These are phyloP conservation scores for Crithidia mellificae DNA, from an alignment of 208 protist species.

Conservation along the genomic window DNA sequence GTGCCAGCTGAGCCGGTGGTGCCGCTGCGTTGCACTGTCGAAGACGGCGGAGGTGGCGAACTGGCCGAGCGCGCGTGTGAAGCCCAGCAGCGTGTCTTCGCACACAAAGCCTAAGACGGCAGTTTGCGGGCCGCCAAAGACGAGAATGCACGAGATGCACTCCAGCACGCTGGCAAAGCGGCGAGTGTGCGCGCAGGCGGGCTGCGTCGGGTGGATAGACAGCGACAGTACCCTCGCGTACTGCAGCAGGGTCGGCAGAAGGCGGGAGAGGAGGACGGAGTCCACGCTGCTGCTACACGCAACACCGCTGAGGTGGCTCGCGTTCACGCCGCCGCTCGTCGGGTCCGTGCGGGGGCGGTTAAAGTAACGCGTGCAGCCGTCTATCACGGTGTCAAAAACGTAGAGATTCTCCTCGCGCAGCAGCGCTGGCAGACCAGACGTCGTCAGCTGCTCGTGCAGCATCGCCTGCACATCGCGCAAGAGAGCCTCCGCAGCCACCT, in stretches of 20 bases:
- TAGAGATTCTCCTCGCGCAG: background rate
- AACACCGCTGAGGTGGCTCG: too few relatives aligned
- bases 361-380: slow-evolving; percentile 30
- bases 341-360: slow-evolving; percentile 16
- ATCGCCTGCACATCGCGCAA: slow-evolving; percentile 17
- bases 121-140: slow-evolving; percentile 12
- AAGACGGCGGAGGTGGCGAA: slow-evolving; percentile 41
- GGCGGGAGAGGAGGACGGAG: slow-evolving; percentile 13
- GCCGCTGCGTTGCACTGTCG: slow-evolving; percentile 32
- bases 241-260: slow-evolving; percentile 42
- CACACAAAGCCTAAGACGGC: slow-evolving; percentile 31
- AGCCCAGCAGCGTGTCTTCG: slow-evolving; percentile 34
- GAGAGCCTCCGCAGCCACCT: slow-evolving; percentile 16
- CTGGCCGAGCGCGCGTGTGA: slow-evolving; percentile 55
- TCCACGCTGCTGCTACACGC: slow-evolving; percentile 11
- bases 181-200: slow-evolving; percentile 23
- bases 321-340: slow-evolving; percentile 1
- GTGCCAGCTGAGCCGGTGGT: slow-evolving; percentile 56
- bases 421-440: background rate
- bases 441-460: slow-evolving; percentile 17
- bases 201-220: slow-evolving; percentile 38
- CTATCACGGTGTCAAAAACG: slow-evolving; percentile 18
- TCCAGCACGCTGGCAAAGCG: slow-evolving; percentile 42
- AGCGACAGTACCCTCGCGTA: slow-evolving; percentile 33
- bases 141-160: slow-evolving; percentile 36